phyloP scores from a whole-genome alignment of 148 eudicot species.

The Silene latifolia region DNA sequence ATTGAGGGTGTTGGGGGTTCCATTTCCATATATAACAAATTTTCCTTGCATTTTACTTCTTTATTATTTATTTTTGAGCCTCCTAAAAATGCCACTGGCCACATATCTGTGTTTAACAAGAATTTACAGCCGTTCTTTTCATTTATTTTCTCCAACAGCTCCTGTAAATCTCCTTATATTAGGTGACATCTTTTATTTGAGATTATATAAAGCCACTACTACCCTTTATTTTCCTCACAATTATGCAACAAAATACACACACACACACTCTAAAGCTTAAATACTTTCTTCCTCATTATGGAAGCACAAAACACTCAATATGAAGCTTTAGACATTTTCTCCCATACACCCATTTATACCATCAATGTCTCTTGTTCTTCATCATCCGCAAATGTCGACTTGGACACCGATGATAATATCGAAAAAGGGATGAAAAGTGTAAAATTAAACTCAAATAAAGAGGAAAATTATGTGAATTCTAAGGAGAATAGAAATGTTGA shows the following conservation, averaged over 20 bases:
- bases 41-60: too few species aligned
- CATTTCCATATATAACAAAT: too few species aligned
- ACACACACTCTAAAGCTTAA: background rate
- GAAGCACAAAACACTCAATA: conserved; percentile 18
- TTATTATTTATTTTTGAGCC: too few species aligned
- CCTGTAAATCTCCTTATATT: conserved; percentile 8
- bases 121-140: too few species aligned
- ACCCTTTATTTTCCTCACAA: conserved; percentile 5
- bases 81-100: too few species aligned
- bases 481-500: conserved; percentile 4
- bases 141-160: conserved; percentile 9
- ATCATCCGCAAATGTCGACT: background rate
- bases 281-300: conserved; percentile 13
- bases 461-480: background rate
- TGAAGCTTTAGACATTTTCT: conserved; percentile 15
- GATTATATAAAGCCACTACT: conserved; percentile 22
- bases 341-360: conserved; percentile 2
- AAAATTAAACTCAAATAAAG: conserved; percentile 1
- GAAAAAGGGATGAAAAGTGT: conserved; percentile 19
- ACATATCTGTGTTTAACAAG: too few species aligned
- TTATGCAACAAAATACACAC: conserved; percentile 14
- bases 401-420: background rate
- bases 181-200: background rate
- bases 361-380: conserved; percentile 12
- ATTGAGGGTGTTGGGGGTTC: too few species aligned